These are phyloP conservation scores for Volvox africanus DNA, from an alignment of 139 green algal genomes.

Conservation along the genomic window DNA sequence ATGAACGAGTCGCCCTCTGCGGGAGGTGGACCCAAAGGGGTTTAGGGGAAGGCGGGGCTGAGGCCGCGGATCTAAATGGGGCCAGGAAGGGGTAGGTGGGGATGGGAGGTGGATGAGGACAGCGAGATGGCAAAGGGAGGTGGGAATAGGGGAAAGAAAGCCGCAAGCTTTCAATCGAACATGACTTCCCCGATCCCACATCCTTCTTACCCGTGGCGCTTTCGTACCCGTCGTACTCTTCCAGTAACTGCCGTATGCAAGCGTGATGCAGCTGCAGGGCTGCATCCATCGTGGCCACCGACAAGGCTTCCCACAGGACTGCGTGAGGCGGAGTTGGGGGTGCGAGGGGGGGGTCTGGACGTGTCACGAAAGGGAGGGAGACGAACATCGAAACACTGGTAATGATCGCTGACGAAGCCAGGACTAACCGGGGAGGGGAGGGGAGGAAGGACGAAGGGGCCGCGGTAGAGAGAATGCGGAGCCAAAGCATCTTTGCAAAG, in stretches of 20 bases:
- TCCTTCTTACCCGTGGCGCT: neutral
- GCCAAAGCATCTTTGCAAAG: neutral
- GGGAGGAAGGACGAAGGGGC: neutral
- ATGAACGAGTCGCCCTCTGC: slow-evolving; percentile 63
- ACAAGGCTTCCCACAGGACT: slow-evolving; percentile 43
- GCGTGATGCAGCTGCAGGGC: slow-evolving; percentile 37
- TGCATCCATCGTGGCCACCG: slow-evolving; percentile 21
- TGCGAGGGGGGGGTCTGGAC: neutral
- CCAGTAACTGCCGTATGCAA: slow-evolving; percentile 20
- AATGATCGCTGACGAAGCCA: too few relatives aligned
- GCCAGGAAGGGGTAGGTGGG: neutral
- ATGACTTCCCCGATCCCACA: neutral
- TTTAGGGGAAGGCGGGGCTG: neutral
- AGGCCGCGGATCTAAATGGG: too few relatives aligned
- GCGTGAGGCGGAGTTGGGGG: neutral
- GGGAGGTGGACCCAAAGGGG: neutral
- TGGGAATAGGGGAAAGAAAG: too few relatives aligned
- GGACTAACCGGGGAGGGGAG: too few relatives aligned
- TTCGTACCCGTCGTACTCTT: slow-evolving; percentile 34
- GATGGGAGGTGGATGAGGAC: too few relatives aligned
- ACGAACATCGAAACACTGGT: too few relatives aligned
- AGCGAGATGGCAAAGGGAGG: neutral
- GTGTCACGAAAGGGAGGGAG: neutral
- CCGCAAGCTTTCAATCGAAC: neutral
- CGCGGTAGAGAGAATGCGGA: neutral